phyloP scores from a whole-genome alignment of 768 basidiomycete species.

The Phallus indusiatus region DNA sequence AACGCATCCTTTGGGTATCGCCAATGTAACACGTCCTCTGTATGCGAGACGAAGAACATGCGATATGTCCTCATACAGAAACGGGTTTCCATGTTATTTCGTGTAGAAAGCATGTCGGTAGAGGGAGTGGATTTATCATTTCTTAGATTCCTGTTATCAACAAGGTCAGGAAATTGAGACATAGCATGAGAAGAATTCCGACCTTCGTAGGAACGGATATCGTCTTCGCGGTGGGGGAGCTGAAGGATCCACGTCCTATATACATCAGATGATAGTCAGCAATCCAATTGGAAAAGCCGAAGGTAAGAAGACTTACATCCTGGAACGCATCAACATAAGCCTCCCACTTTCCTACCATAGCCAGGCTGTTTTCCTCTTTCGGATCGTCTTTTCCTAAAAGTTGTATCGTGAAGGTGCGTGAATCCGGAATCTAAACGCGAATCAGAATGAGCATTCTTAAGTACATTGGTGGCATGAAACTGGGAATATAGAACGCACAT shows the following conservation, averaged over 20 bases:
- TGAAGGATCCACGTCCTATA: slow-evolving; percentile 49
- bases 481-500: slow-evolving; percentile 38
- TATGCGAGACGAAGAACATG: slow-evolving; percentile 65
- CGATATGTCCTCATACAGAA: slow-evolving; percentile 79
- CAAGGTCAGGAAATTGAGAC: slow-evolving; percentile 16
- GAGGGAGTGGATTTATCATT: slow-evolving; percentile 29
- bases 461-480: background rate
- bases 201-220: slow-evolving; percentile 63
- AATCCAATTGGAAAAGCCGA: background rate
- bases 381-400: slow-evolving; percentile 74
- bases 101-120: slow-evolving; percentile 17
- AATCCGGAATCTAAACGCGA: slow-evolving; percentile 44
- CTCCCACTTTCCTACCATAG: slow-evolving; percentile 70
- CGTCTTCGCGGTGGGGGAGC: slow-evolving; percentile 40
- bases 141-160: slow-evolving; percentile 20
- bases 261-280: background rate
- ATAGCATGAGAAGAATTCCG: slow-evolving; percentile 14
- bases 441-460: background rate
- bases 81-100: slow-evolving; percentile 67
- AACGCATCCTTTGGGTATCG: background rate
- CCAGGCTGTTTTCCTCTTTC: slow-evolving; percentile 65
- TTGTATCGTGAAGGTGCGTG: slow-evolving; percentile 62
- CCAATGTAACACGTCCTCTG: slow-evolving; percentile 56
- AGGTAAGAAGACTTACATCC: slow-evolving; percentile 13
- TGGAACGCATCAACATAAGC: slow-evolving; percentile 71